Conservation (phyloP, 495 filamentous ascomycete species). For the Xylona heveae region DNA sequence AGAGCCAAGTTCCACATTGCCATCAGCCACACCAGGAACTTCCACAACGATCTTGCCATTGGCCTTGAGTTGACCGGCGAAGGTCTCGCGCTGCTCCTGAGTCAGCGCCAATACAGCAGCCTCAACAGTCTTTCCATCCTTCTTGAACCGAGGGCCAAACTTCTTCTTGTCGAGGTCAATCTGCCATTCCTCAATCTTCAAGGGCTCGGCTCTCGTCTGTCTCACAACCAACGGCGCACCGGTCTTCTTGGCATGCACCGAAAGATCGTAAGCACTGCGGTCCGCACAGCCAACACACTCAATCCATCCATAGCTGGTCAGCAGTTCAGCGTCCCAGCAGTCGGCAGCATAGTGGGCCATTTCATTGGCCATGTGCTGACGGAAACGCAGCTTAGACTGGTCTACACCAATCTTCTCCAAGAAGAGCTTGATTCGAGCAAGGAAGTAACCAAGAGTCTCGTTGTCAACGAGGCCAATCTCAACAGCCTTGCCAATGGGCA, state of each 20-base stretch:
- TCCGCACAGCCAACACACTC: conserved; percentile 77
- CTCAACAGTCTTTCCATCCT: conserved; percentile 57
- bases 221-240: conserved; percentile 51
- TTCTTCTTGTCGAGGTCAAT: conserved; percentile 68
- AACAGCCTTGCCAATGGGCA: conserved; percentile 52
- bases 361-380: conserved; percentile 66
- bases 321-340: conserved; percentile 70
- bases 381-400: conserved; percentile 51
- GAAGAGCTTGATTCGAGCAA: conserved; percentile 58
- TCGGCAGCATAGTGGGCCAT: conserved; percentile 74
- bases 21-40: conserved; percentile 37
- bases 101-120: conserved; percentile 40
- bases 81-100: conserved; percentile 49
- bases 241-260: conserved; percentile 65
- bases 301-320: conserved; percentile 65
- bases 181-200: conserved; percentile 50
- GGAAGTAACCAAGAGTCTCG: conserved; percentile 75
- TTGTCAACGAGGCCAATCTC: conserved; percentile 49
- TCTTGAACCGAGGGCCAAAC: conserved; percentile 62
- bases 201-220: conserved; percentile 41
- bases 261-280: conserved; percentile 59
- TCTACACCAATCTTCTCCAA: conserved; percentile 49
- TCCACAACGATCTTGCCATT: conserved; percentile 45
- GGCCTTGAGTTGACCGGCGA: conserved; percentile 39
- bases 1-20: conserved; percentile 48